Evolutionary conservation across 495 filamentous ascomycete species (phyloP), one percentile per base, ranked within the genome.

Genomic region (Penicillium angulare): DNA sequence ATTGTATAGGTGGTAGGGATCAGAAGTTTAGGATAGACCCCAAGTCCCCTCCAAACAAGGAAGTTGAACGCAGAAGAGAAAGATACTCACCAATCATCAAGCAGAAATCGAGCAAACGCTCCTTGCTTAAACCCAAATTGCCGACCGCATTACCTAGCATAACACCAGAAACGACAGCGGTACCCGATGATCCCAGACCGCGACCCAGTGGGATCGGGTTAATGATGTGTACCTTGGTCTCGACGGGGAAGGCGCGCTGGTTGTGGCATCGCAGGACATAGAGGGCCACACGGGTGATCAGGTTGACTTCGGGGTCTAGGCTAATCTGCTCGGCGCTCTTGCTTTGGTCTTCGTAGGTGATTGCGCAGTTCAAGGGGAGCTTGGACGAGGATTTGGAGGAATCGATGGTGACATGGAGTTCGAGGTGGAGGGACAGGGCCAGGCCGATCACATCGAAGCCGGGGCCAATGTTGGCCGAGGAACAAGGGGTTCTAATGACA

Each of bases 361-460:
- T 82, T 27, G 75, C 76, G 74, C 93, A 98, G 71, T 96, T 95
- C 44, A 93, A 79, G 2, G 87, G 82, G 21, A 81, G 68, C 17
- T 73, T 51, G 0, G 86, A 87, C 7, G 68, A 60, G 10, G 62
- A 21, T 36, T 75, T 67, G 55, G 75, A 66, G 38, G 74, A 64
- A 64, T 88, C 78, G 52, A 93, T 69, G 21, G 80, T 86, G 61
- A 97, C 85, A 24, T 80, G 79, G 34, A 97, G 73, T 71, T 96
- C 90, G 40, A 97, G 86, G 70, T 87, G 90, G 64, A 96, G 85
- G 42, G 89, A 91, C 61, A 98, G 75, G 2, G 92, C 92, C 46
- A 98, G 81, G 46, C 93, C 93, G 67, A 97, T 91, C 60, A 97
- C 92, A 69, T 98, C 93, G 75, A 97, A 98, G 13, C 93, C 93